Conservation (phyloP, 177 flowering plant genomes). For the Vitis hybrid region DNA sequence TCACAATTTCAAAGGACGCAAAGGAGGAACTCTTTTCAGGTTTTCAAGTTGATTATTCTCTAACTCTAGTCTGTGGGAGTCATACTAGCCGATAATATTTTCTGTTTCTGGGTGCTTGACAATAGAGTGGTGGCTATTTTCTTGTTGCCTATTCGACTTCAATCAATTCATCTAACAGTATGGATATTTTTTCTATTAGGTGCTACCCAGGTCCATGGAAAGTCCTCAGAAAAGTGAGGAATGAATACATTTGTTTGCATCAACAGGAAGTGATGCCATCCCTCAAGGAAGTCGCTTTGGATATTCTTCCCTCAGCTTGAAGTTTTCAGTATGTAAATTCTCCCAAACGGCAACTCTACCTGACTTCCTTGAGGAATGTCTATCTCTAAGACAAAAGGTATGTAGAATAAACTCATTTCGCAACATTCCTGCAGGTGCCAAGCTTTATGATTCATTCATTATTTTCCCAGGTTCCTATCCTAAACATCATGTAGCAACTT, state of each 20-base stretch:
- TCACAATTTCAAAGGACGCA: constrained; percentile 90
- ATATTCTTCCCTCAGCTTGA: constrained; percentile 80
- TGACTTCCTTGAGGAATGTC: too few relatives aligned
- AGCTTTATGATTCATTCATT: too few relatives aligned
- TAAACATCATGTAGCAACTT: too few relatives aligned
- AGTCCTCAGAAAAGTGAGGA: constrained; percentile 61
- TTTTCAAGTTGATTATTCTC: constrained; percentile 17
- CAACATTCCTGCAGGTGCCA: too few relatives aligned
- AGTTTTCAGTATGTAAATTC: not conserved
- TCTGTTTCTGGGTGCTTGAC: not conserved
- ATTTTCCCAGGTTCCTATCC: too few relatives aligned
- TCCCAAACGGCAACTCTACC: not conserved
- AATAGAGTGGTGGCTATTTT: not conserved
- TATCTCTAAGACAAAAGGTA: too few relatives aligned
- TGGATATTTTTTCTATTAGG: constrained; percentile 30
- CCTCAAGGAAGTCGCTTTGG: constrained; percentile 86
- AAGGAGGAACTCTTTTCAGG: constrained; percentile 94
- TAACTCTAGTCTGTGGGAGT: not conserved
- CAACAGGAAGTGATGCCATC: constrained; percentile 84
- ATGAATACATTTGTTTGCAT: constrained; percentile 62
- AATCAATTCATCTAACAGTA: not conserved
- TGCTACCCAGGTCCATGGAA: constrained; percentile 94
- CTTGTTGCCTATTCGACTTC: not conserved
- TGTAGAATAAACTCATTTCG: too few relatives aligned
- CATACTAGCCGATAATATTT: not conserved